These are phyloP conservation scores for Debaryomyces robertsiae DNA, from an alignment of 1,139 yeast genomes.

Conservation along the genomic window DNA sequence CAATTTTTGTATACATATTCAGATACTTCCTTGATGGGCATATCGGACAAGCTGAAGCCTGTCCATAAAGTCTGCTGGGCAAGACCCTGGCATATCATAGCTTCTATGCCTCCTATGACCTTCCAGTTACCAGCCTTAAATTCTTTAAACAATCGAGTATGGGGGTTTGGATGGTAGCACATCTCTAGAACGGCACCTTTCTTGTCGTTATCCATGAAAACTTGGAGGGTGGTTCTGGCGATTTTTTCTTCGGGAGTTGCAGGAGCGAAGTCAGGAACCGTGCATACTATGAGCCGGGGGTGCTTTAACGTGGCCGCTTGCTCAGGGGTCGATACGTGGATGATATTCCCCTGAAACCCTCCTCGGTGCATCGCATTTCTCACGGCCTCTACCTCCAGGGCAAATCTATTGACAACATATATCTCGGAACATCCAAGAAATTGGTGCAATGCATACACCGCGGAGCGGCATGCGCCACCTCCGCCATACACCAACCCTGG, in stretches of 20 bases:
- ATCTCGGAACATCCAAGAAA: constrained; percentile 25
- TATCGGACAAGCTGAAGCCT: constrained; percentile 22
- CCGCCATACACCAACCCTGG: constrained; percentile 37
- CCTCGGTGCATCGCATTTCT: constrained; percentile 19
- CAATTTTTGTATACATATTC: constrained; percentile 5
- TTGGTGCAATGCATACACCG: constrained; percentile 29
- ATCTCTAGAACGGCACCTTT: constrained; percentile 33
- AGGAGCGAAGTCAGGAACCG: constrained; percentile 32
- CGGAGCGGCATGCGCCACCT: constrained; percentile 37
- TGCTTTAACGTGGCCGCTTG: constrained; percentile 19
- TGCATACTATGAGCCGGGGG: constrained; percentile 26
- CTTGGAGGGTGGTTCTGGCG: constrained; percentile 28
- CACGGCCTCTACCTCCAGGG: constrained; percentile 25
- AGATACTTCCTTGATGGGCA: constrained; percentile 15
- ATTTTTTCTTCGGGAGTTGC: constrained; percentile 21
- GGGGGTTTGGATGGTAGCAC: constrained; percentile 32
- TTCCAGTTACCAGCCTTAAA: constrained; percentile 26
- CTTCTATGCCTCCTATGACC: constrained; percentile 30
- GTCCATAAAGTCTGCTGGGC: constrained; percentile 34
- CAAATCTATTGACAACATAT: constrained; percentile 30
- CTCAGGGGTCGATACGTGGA: constrained; percentile 24
- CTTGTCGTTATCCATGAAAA: constrained; percentile 21
- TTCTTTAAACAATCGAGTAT: constrained; percentile 25
- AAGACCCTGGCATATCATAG: constrained; percentile 33
- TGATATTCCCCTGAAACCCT: constrained; percentile 24